A percentile compares a stretch with the other conserved stretches of the same genome.
Conservation (phyloP, 192 early-diverging fungal genomes). For the Linnemannia hyalina region DNA sequence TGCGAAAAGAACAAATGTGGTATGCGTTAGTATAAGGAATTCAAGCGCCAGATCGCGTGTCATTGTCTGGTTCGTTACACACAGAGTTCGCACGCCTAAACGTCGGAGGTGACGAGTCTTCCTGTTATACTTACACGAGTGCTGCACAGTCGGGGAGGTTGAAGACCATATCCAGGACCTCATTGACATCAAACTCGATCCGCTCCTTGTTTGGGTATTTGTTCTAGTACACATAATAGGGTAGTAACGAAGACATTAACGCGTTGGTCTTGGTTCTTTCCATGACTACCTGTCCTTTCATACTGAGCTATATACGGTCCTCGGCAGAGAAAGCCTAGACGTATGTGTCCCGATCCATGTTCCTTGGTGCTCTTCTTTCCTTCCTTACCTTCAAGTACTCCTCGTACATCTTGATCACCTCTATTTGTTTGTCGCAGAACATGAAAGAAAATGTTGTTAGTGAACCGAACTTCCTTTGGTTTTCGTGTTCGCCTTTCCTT, state of each 20-base stretch:
- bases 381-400: slow-evolving; percentile 46
- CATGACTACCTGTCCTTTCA: not conserved
- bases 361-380: not conserved
- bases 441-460: not conserved
- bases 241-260: not conserved
- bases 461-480: not conserved
- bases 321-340: no score
- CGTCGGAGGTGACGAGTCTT: no score
- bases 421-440: slow-evolving; percentile 1
- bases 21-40: no score
- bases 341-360: not conserved
- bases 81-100: not conserved
- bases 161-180: slow-evolving; percentile 54
- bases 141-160: slow-evolving; percentile 54
- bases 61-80: not conserved
- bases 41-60: not conserved
- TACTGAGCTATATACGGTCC: not conserved
- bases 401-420: slow-evolving; percentile 54
- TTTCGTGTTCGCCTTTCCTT: not conserved
- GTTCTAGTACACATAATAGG: slow-evolving; percentile 18
- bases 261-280: not conserved
- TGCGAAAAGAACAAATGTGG: not conserved
- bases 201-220: slow-evolving; percentile 49
- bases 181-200: slow-evolving; percentile 54
- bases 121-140: slow-evolving; percentile 25